Base-by-base conservation (phyloP, 2,329 filamentous ascomycete species). In the Penicillium sp. region DNA sequence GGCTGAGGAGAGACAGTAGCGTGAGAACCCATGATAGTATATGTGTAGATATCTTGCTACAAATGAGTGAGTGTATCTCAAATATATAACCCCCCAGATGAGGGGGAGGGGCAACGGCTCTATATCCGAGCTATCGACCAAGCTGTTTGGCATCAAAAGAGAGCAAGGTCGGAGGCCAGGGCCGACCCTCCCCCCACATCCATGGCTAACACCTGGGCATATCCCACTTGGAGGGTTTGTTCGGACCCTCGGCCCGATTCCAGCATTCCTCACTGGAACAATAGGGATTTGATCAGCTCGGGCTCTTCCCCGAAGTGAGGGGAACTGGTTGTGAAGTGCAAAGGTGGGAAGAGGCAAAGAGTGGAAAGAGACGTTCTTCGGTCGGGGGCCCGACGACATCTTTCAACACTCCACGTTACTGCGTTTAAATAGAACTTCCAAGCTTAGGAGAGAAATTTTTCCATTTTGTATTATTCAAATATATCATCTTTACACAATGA, bases 1-100 rank as follows among this genome's bases (percentile, higher is more conserved):
- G 62, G 61, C 18, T 62, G 60, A 8, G 55, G 43, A 21, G 55
- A 61, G 22, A 55, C 18, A 16, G 47, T 27, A 7, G 55, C 4
- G 27, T 49, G 52, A 47, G 59, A 56, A 50, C 57, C 49, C 61
- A 63, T 62, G 34, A 36, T 36, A 3, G 13, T 36, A n/a, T 36
- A n/a, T 24, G 18, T 49, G 49, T 18, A 18, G 8, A 29, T 13
- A 24, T 24, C 22, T 2, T 38, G 32, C 11, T 1, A 29, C 9
- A 42, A 24, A 42, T 18, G 43, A 40, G n/a, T 5, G 31, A 34
- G 31, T 11, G 13, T 16, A 32, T 24, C 10, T 43, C 24, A 43
- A 27, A 27, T 18, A 42, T 49, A 49, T 49, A 49, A 43, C n/a
- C 21, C 21, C 5, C 24, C 42, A 32, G 49, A 31, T 49, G 54